These are phyloP conservation scores for Scedosporium dehoogii DNA, from an alignment of 2,329 filamentous ascomycete genomes.

Conservation along the genomic window DNA sequence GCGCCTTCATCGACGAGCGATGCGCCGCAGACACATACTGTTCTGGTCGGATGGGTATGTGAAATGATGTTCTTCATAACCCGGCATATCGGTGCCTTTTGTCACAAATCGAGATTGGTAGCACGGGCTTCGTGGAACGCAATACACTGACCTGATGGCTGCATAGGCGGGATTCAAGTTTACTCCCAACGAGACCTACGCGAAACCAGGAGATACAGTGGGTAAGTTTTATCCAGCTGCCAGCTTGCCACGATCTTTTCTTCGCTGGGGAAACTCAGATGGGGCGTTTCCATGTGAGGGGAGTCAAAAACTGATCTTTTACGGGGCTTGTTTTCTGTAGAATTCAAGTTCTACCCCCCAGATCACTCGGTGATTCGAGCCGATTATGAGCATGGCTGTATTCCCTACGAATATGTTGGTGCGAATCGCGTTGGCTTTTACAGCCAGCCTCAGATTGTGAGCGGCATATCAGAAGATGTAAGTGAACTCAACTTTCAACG, in stretches of 20 bases:
- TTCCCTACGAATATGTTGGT: conserved; percentile 47
- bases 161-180: conserved; percentile 20
- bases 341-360: conserved; percentile 52
- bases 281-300: too few species aligned
- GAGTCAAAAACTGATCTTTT: neutral
- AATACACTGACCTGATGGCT: neutral
- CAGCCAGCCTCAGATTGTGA: conserved; percentile 36
- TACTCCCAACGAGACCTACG: conserved; percentile 18
- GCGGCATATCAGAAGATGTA: conserved; percentile 35
- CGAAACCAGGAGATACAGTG: conserved; percentile 36
- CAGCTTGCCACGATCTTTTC: neutral
- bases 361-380: conserved; percentile 56
- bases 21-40: conserved; percentile 8
- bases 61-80: too few species aligned
- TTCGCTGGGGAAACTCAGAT: too few species aligned
- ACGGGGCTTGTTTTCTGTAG: conserved; percentile 13
- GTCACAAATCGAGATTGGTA: too few species aligned
- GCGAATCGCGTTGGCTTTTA: conserved; percentile 41
- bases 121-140: too few species aligned
- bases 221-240: conserved; percentile 20
- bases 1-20: conserved; percentile 6
- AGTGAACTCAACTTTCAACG: conserved; percentile 11
- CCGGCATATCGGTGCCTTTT: too few species aligned
- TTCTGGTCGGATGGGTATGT: conserved; percentile 11
- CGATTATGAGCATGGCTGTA: conserved; percentile 49